phyloP scores from a whole-genome alignment of 2,329 filamentous ascomycete genomes.

The Fusarium miscanthi region DNA sequence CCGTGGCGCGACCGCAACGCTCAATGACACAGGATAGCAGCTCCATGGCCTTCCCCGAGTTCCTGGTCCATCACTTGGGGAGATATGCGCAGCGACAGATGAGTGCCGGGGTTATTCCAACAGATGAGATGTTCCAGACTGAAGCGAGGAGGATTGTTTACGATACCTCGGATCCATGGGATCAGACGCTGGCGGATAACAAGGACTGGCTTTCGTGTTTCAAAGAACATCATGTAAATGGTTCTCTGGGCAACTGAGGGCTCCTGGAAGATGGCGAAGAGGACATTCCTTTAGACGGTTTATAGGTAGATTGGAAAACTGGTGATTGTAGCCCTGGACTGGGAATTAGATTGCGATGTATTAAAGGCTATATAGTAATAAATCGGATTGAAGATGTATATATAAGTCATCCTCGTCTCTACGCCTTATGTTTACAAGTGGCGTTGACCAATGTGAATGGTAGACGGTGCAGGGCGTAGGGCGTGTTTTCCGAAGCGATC shows the following conservation, averaged over 20 bases:
- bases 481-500: background rate
- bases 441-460: background rate
- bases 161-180: constrained; percentile 39
- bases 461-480: constrained; percentile 2
- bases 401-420: rapidly evolving
- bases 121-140: constrained; percentile 44
- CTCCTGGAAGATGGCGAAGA: rapidly evolving
- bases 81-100: constrained; percentile 41
- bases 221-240: constrained; percentile 14
- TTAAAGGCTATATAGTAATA: background rate
- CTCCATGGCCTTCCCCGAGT: constrained; percentile 24
- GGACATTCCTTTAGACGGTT: background rate
- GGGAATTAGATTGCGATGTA: background rate
- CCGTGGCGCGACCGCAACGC: background rate
- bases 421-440: background rate
- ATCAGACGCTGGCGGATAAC: constrained; percentile 47
- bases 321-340: background rate
- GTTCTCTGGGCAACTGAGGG: background rate
- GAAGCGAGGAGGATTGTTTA: constrained; percentile 45
- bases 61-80: constrained; percentile 34
- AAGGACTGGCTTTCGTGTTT: constrained; percentile 44
- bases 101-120: constrained; percentile 33
- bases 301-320: no score
- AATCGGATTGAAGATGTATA: background rate
- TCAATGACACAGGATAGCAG: background rate